phyloP scores from a whole-genome alignment of 2,329 filamentous ascomycete species.

The Colletotrichum australisinense region DNA sequence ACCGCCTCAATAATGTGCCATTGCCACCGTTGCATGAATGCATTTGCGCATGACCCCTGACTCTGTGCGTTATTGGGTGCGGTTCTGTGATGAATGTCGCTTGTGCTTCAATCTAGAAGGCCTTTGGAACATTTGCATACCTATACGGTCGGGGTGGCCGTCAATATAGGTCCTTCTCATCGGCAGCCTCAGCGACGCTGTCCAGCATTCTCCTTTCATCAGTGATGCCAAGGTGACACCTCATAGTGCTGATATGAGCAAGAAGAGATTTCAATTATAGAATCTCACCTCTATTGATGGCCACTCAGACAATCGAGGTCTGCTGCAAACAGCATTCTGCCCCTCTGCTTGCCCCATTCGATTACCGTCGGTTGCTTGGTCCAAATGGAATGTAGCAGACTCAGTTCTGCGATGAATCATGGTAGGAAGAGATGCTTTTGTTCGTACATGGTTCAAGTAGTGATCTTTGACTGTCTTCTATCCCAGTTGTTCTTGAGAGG shows the following conservation, averaged over 20 bases:
- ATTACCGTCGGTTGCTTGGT: too few relatives aligned
- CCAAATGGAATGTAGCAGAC: too few relatives aligned
- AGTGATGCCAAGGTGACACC: background rate
- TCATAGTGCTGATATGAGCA: background rate
- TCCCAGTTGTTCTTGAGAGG: too few relatives aligned
- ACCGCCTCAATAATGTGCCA: background rate
- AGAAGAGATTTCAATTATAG: background rate
- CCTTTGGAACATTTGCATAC: background rate
- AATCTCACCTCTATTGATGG: too few relatives aligned
- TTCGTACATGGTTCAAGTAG: too few relatives aligned
- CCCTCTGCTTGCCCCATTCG: too few relatives aligned
- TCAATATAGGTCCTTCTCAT: background rate
- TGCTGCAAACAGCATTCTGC: too few relatives aligned
- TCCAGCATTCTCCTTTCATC: background rate
- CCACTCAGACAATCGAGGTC: too few relatives aligned
- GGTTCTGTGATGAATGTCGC: background rate
- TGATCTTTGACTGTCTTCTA: too few relatives aligned
- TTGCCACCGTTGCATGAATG: slow-evolving; percentile 8
- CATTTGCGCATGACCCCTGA: background rate
- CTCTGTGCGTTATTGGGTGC: background rate
- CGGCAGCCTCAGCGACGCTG: background rate
- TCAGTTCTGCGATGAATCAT: too few relatives aligned
- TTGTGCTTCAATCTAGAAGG: slow-evolving; percentile 9
- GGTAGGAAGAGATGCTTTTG: too few relatives aligned
- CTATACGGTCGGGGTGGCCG: slow-evolving; percentile 1